These are phyloP conservation scores for Russula ochroleuca DNA, from an alignment of 768 basidiomycete species.

Conservation along the genomic window DNA sequence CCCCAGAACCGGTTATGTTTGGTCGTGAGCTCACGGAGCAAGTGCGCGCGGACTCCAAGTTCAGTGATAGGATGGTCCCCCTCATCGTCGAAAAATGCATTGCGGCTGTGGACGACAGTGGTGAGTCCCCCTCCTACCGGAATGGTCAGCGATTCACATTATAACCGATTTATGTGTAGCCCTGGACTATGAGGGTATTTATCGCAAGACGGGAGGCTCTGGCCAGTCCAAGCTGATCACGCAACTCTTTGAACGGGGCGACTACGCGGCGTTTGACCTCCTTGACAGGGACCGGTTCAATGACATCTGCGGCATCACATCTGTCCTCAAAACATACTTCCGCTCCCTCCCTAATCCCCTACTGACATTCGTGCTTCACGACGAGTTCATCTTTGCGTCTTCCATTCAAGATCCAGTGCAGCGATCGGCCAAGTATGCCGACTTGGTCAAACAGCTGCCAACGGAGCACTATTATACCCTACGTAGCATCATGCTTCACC, in stretches of 20 bases:
- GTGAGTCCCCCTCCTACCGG: conserved; percentile 42
- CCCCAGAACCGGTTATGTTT: conserved; percentile 84
- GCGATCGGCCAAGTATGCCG: conserved; percentile 58
- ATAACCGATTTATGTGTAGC: conserved; percentile 41
- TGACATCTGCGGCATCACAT: conserved; percentile 95
- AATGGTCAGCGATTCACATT: not conserved
- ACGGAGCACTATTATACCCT: conserved; percentile 85
- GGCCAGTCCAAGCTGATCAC: conserved; percentile 91
- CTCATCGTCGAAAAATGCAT: conserved; percentile 95
- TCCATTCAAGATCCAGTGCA: conserved; percentile 57
- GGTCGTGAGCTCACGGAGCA: conserved; percentile 87
- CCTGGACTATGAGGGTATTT: conserved; percentile 95
- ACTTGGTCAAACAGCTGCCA: conserved; percentile 74
- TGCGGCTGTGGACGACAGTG: conserved; percentile 81
- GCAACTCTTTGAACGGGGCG: conserved; percentile 89
- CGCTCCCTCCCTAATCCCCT: conserved; percentile 87
- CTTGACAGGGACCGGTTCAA: conserved; percentile 86
- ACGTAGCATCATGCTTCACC: conserved; percentile 76
- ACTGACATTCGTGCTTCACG: conserved; percentile 86
- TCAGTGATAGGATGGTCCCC: conserved; percentile 64
- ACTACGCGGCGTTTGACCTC: conserved; percentile 86
- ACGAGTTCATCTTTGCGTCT: conserved; percentile 78
- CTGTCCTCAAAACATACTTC: conserved; percentile 95
- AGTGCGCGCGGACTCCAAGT: conserved; percentile 59
- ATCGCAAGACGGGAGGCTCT: conserved; percentile 94